Percentiles rank a stretch among this genome's conserved stretches.
Evolutionary conservation across 2,329 filamentous ascomycete species (phyloP).

Genomic region (Aureobasidium sp.): DNA sequence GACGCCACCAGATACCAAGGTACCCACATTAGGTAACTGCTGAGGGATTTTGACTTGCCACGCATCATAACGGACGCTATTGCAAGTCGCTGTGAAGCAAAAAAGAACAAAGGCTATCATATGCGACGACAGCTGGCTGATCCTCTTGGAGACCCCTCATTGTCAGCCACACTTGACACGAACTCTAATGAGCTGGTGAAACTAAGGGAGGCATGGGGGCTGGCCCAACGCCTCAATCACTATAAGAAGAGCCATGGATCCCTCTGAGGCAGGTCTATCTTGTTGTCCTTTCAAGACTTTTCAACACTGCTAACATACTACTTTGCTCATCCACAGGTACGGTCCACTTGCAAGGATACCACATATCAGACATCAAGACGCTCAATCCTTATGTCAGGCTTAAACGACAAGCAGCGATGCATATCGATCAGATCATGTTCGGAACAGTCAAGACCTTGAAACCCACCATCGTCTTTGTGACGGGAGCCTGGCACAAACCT

Average conservation of each 20-base stretch:
- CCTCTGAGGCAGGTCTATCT: not conserved
- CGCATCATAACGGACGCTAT: not conserved
- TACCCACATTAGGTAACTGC: not conserved
- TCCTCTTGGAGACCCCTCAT: not conserved
- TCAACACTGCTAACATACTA: not conserved
- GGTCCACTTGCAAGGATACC: not conserved
- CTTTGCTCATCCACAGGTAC: not conserved
- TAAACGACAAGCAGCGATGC: not conserved
- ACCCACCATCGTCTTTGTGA: constrained; percentile 24
- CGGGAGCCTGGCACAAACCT: constrained; percentile 26
- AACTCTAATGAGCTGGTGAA: not conserved
- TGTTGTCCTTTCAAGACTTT: not conserved
- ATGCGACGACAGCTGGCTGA: not conserved
- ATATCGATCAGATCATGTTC: constrained; percentile 8
- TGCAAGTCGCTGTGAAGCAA: not conserved
- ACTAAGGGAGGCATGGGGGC: not conserved
- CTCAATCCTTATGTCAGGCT: not conserved
- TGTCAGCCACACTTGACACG: not conserved
- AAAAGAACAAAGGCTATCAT: not conserved
- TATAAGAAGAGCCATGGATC: not conserved
- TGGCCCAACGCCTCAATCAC: not conserved
- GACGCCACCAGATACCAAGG: not conserved
- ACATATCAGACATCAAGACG: not conserved
- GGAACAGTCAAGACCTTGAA: constrained; percentile 13
- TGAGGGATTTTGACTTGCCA: not conserved